phyloP scores from a whole-genome alignment of 768 basidiomycete species.

The Mycena amicta region DNA sequence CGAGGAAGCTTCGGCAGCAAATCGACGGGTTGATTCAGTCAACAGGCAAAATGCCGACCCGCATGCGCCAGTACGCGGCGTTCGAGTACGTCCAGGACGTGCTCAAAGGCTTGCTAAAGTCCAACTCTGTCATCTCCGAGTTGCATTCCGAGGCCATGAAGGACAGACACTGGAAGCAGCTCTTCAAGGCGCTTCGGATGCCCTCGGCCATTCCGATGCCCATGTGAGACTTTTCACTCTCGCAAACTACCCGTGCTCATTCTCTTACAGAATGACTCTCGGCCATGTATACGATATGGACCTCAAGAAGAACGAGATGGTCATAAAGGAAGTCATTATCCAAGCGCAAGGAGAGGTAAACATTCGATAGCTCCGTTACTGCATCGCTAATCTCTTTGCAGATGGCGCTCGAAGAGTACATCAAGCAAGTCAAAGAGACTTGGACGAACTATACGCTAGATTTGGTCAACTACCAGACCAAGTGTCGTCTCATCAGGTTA shows the following conservation, averaged over 20 bases:
- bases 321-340: slow-evolving; percentile 93
- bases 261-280: slow-evolving; percentile 75
- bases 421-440: slow-evolving; percentile 93
- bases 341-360: slow-evolving; percentile 96
- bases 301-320: slow-evolving; percentile 85
- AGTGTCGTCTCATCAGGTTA: slow-evolving; percentile 90
- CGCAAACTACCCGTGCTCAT: too few species aligned
- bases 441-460: slow-evolving; percentile 97
- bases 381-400: slow-evolving; percentile 40
- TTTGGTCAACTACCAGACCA: slow-evolving; percentile 97
- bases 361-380: slow-evolving; percentile 5
- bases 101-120: slow-evolving; percentile 82
- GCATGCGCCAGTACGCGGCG: slow-evolving; percentile 98
- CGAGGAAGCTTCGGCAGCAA: slow-evolving; percentile 91
- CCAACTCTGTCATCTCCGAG: slow-evolving; percentile 88
- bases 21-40: slow-evolving; percentile 88
- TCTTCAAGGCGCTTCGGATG: slow-evolving; percentile 86
- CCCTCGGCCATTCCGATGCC: slow-evolving; percentile 76
- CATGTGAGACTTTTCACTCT: slow-evolving; percentile 32
- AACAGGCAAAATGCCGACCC: slow-evolving; percentile 98
- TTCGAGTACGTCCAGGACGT: slow-evolving; percentile 98
- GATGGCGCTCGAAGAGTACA: slow-evolving; percentile 96
- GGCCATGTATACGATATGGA: slow-evolving; percentile 98
- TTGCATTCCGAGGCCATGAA: slow-evolving; percentile 96
- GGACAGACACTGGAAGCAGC: slow-evolving; percentile 97